Evolutionary conservation across 2,329 filamentous ascomycete genomes (phyloP), one percentile per base, ranked within the genome.

Genomic region (Fusarium pilosicola): DNA sequence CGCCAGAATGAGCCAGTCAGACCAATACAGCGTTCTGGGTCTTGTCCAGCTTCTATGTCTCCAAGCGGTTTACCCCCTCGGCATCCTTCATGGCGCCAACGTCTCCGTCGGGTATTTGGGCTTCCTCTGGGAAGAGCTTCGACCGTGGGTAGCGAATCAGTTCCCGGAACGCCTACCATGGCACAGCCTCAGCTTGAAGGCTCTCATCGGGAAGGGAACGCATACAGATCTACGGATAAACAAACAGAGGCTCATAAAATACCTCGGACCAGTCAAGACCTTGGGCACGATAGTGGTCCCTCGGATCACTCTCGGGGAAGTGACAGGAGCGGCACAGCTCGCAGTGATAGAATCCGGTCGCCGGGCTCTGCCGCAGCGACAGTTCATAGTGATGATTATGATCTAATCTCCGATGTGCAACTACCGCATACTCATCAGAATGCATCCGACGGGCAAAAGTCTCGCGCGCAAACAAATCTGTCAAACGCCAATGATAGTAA

Each of bases 341-440:
- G 32, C 12, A 32, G 15, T 17, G 58, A 65, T 15, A 70, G 68
- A 34, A 30, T 41, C 7, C 46, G 70, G 18, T 82, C 80, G 9
- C 69, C 79, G 11, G 66, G 63, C 28, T 81, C 79, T 7, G 76
- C 78, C 42, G 71, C 70, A 36, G 82, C 83, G 18, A 83, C 82
- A 5, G 81, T 84, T 9, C 79, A 80, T 45, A 83, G 79, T 34
- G 81, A 84, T 39, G 82, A 83, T 59, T 83, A 78, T 36, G 70
- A 80, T 13, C 54, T 74, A 10, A 42, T 63, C 10, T 36, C 70
- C 24, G 59, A 62, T 26, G 49, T 61, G 41, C 62, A 30, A 15
- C 12, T 32, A 14, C 12, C 30, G 20, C 24, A 28, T 26, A 12
- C 18, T 36, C 41, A 12, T 24, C n/a, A 28, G 17, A 36, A 49